phyloP scores from a whole-genome alignment of 495 filamentous ascomycete species.

The Penicillium longicatenatum region DNA sequence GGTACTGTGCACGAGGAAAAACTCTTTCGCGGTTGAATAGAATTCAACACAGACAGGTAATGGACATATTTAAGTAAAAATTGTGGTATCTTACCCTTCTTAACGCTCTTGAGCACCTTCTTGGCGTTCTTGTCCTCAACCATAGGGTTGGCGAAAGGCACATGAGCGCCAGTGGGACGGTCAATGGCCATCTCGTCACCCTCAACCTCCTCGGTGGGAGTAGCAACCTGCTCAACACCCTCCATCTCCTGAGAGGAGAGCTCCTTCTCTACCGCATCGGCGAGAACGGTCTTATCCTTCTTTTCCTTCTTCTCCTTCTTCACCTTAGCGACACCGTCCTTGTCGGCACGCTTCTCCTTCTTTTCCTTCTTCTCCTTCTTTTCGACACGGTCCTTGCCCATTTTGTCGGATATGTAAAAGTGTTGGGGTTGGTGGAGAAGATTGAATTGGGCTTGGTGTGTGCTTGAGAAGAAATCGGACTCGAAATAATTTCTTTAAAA shows the following conservation, averaged over 20 bases:
- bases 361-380: conserved; percentile 78
- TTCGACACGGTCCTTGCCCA: conserved; percentile 59
- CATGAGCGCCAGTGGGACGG: conserved; percentile 68
- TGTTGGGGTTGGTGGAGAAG: conserved; percentile 21
- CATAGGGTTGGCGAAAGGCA: conserved; percentile 91
- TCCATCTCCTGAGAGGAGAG: conserved; percentile 56
- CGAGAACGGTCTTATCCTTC: conserved; percentile 63
- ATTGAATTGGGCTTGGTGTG: conserved; percentile 25
- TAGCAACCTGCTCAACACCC: conserved; percentile 43
- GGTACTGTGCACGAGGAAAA: neutral
- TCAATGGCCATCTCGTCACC: conserved; percentile 54
- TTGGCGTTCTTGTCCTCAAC: conserved; percentile 88
- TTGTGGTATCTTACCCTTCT: conserved; percentile 70
- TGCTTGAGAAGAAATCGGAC: conserved; percentile 32
- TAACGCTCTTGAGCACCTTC: conserved; percentile 90
- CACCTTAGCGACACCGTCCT: conserved; percentile 71
- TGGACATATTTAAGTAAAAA: neutral
- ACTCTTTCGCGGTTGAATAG: neutral
- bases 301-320: conserved; percentile 70
- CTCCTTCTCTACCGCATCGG: conserved; percentile 64
- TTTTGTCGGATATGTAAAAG: conserved; percentile 33
- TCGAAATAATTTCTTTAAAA: conserved; percentile 51
- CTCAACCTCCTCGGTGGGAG: conserved; percentile 30
- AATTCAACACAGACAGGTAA: neutral
- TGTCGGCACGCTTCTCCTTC: conserved; percentile 78